phyloP scores from a whole-genome alignment of 2,329 filamentous ascomycete genomes.

The Xylariales sp. region DNA sequence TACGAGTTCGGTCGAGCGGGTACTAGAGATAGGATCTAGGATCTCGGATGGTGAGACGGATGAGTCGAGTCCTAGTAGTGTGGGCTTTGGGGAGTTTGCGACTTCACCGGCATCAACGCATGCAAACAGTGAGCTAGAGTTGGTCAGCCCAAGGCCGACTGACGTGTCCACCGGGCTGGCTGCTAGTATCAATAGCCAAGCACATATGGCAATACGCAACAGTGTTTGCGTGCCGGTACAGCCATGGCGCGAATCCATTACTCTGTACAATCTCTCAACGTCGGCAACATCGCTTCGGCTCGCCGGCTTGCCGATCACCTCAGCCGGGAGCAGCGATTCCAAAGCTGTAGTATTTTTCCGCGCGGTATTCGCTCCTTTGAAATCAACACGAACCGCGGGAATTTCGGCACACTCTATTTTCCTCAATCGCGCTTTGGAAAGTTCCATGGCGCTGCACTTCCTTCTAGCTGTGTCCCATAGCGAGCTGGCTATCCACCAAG shows the following conservation, averaged over 20 bases:
- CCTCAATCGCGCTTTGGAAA: neutral
- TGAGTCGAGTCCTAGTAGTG: no score
- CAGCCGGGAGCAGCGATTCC: neutral
- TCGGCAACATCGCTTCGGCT: no score
- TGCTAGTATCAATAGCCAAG: no score
- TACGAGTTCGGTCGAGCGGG: no score
- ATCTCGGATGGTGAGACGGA: no score
- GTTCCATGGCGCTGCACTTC: constrained; percentile 1
- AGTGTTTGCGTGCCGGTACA: neutral
- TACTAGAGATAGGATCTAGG: no score
- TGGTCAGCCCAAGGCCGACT: no score
- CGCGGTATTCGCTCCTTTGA: constrained; percentile 1
- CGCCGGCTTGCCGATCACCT: neutral
- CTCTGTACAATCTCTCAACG: neutral
- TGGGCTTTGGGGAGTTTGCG: no score
- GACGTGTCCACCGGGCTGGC: no score
- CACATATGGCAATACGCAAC: no score
- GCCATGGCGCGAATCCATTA: neutral
- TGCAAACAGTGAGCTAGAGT: no score
- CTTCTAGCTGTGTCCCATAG: constrained; percentile 1
- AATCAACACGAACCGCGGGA: neutral
- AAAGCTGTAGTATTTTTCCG: constrained; percentile 1
- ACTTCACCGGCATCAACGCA: no score
- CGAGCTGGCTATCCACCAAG: constrained; percentile 1
- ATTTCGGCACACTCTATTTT: constrained; percentile 2